Evolutionary conservation across 805 yeast genomes (phyloP), one percentile per base, ranked within the genome.

Genomic region (Pichia californica): DNA sequence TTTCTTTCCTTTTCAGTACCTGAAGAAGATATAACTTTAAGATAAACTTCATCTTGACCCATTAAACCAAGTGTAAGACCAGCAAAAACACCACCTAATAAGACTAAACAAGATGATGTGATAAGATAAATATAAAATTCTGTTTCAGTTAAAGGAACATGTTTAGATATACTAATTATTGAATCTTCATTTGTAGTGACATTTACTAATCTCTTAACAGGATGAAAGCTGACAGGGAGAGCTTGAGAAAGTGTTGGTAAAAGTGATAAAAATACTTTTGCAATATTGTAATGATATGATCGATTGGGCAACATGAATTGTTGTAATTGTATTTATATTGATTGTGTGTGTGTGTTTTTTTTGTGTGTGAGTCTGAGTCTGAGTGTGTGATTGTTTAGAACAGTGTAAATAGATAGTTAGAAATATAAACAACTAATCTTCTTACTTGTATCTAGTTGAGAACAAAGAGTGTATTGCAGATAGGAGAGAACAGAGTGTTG

Each of bases 41-140:
- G 71, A 56, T 89, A 87, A 20, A 91, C 91, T 63, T 91, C 98
- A 62, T 91, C 98, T 63, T 91, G 98, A 52, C 98, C 98, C 99
- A 91, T 91, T 10, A 91, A 73, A 2, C 93, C 98, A 38, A 91
- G 69, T n/a, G 99, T 93, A 34, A 91, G 71, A 7, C 95, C 95
- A 5, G 95, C 95, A 70, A 87, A 87, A n/a, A 84, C 80, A 52
- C 95, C 95, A 46, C 95, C 95, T 4, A 83, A 68, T 29, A 87
- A 55, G 1, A 86, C 94, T 20, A 86, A 68, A 19, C 68, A 51
- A 7, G 74, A 70, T 1, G 93, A 81, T 13, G 81, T 67, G 39
- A 67, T 40, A 52, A 77, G 59, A 53, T 77, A 75, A 29, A 70
- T 50, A 55, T 71, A 73, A 49, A 71, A 73, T 50, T 74, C 57